Base-by-base conservation (phyloP, 306 rosid genomes). In the Comarum palustre region DNA sequence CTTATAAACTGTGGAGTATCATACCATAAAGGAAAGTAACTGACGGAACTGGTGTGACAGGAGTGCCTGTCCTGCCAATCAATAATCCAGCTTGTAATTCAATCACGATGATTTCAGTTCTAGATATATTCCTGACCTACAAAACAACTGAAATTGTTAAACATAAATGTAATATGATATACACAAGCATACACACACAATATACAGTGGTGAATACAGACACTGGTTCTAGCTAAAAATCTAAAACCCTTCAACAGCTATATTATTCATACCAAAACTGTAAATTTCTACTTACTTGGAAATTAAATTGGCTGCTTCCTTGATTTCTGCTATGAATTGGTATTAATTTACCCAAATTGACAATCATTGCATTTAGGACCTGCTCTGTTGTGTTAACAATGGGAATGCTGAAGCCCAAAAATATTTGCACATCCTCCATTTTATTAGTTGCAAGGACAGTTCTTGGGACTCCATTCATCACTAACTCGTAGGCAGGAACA, bases 21-120 rank as follows among this genome's bases (percentile, higher is more conserved):
- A 51, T 78, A 89, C 94, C 95, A 69, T 81, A 89, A 55, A 89
- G 90, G 75, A 87, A 85, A 20, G 87, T 89, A 42, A 85, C 38
- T 1, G 87, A 77, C 68, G 84, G 72, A 81, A 76, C 83, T 43
- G 84, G 80, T 78, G 86, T 75, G 82, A 89, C 91, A 38, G 87
- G 84, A 73, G 80, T 71, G 68, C 90, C 91, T 59, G 88, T 77
- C 75, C 72, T 73, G 16, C 95, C 88, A 48, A 83, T 32, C 60
- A 89, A 15, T 48, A 79, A 60, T 54, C 77, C 59, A 60, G 83
- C 73, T 72, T 78, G 81, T 52, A 87, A 75, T 76, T 81, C 81
- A 55, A 83, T 71, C 22, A 54, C 74, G 75, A 89, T 64, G 70
- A 85, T 83, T 74, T 75, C 77, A 55, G 87, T 85, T 78, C 78